Evolutionary conservation across 192 early-diverging fungal species (phyloP).

Genomic region (Backusella parvicylindrica): DNA sequence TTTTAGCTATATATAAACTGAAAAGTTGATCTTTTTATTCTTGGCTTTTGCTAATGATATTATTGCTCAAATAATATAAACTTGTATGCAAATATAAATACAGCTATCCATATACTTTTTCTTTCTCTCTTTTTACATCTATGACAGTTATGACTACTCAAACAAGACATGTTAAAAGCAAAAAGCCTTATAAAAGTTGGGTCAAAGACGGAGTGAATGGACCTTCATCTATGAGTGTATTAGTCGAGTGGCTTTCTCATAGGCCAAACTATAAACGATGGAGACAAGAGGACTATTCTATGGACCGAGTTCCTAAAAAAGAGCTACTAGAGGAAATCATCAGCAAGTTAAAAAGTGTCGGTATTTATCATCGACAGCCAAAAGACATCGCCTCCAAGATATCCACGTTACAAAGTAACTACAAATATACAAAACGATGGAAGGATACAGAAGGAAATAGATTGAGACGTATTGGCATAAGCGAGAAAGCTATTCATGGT

Average conservation of each 20-base stretch:
- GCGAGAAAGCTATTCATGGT: background rate
- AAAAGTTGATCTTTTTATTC: background rate
- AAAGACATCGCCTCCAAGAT: constrained; percentile 16
- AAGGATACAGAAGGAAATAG: background rate
- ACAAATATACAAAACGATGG: background rate
- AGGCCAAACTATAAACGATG: constrained; percentile 9
- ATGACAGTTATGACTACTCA: background rate
- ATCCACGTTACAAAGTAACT: constrained; percentile 9
- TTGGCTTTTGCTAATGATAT: background rate
- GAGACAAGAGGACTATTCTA: constrained; percentile 4
- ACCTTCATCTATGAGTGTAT: constrained; percentile 12
- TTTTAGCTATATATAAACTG: background rate
- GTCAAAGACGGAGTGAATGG: constrained; percentile 10
- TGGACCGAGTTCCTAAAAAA: constrained; percentile 6
- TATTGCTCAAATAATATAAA: background rate
- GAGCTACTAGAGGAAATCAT: constrained; percentile 8
- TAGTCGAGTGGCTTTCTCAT: background rate
- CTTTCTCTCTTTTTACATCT: background rate
- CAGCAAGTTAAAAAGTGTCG: background rate
- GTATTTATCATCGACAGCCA: constrained; percentile 12
- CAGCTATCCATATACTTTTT: background rate
- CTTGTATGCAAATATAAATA: background rate
- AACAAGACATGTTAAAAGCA: background rate
- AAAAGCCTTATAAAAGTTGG: constrained; percentile 18
- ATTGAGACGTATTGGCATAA: background rate